These are phyloP conservation scores for Cornus florida DNA, from an alignment of 148 eudicot species.

Conservation along the genomic window DNA sequence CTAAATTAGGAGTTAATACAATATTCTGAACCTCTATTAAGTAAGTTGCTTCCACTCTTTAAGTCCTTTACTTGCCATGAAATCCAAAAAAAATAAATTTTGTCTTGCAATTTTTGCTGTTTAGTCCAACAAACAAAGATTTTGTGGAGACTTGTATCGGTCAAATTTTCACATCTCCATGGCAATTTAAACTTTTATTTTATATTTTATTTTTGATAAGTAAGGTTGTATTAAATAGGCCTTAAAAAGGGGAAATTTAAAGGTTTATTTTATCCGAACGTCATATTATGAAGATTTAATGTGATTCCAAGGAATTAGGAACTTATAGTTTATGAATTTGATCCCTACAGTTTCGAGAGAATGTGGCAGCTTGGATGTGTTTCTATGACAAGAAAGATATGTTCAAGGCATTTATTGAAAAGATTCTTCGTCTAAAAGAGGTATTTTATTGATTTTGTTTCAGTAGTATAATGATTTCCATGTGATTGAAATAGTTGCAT, in stretches of 20 bases:
- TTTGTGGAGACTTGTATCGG: no score
- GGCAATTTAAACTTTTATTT: neutral
- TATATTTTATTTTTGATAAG: neutral
- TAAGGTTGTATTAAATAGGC: no score
- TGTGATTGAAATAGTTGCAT: neutral
- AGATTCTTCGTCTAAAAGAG: conserved; percentile 84
- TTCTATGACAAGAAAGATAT: conserved; percentile 74
- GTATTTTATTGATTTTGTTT: conserved; percentile 27
- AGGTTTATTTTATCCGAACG: neutral
- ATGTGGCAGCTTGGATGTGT: conserved; percentile 96
- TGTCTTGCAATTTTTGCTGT: neutral
- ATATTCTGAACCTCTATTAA: no score
- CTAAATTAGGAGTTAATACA: no score
- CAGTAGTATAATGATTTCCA: neutral
- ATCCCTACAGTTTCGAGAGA: conserved; percentile 82
- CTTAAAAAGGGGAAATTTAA: neutral
- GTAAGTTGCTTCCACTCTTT: no score
- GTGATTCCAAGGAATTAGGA: neutral
- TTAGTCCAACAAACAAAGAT: no score
- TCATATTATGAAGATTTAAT: neutral
- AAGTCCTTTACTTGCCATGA: neutral
- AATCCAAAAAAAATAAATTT: neutral
- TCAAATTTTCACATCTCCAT: no score
- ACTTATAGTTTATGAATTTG: neutral
- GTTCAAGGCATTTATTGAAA: conserved; percentile 78